Evolutionary conservation across 257 asterid genomes (phyloP), one percentile per base, ranked within the genome.

Genomic region (Ophiorrhiza pumila): DNA sequence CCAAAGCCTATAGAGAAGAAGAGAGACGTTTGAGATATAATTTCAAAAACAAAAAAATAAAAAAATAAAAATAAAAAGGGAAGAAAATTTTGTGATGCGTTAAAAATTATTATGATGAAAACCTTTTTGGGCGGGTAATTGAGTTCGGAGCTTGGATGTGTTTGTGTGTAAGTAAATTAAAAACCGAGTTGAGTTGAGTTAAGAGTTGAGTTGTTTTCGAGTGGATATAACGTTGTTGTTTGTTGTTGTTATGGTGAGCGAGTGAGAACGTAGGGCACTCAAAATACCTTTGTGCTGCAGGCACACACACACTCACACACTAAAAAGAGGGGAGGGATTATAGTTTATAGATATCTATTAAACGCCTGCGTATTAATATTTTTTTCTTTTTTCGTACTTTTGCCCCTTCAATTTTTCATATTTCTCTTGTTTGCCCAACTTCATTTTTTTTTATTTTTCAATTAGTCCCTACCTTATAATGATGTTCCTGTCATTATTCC

Each of bases 41-140:
- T 34, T 65, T 65, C 37, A 8, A 71, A 69, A 23, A 70, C 25
- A 60, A 20, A 35, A 65, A 7, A 47, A 58, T 62, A 37, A 65
- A 68, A n/a, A n/a, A n/a, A n/a, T n/a, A n/a, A n/a, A n/a, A n/a
- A n/a, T n/a, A n/a, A 41, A 72, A 65, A 45, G 49, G 69, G 72
- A 46, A 76, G 75, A 77, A 68, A 72, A 43, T 58, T 43, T 66
- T 47, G 3, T 56, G 76, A 79, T 77, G 82, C 68, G 83, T 83
- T 75, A 77, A 80, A 75, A 77, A 83, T 77, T 73, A 76, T 76
- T 80, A 76, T 23, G 17, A 31, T 41, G 60, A 68, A 25, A 13
- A 85, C 87, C 92, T 84, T 90, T 83, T 90, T 83, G 91, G 91
- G 95, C 90, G 93, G 88, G 90, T 84, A 83, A 87, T 82, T 81